These are phyloP conservation scores for Penicillium verrucosum DNA, from an alignment of 2,329 filamentous ascomycete genomes.

Conservation along the genomic window DNA sequence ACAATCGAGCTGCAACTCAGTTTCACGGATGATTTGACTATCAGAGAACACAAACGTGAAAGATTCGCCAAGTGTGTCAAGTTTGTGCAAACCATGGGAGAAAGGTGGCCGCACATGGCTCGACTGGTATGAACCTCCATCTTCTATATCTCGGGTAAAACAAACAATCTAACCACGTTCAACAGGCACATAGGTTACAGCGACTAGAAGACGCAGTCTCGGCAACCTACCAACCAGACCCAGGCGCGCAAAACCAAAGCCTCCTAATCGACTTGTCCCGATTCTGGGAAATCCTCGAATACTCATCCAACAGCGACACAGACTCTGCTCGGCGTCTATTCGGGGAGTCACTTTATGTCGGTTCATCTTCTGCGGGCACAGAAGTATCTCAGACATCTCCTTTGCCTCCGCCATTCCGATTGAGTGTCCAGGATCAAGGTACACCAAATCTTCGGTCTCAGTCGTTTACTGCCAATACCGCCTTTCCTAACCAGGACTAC, in stretches of 20 bases:
- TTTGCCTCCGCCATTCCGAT: slow-evolving; percentile 44
- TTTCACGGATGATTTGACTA: slow-evolving; percentile 44
- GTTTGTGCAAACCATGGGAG: slow-evolving; percentile 44
- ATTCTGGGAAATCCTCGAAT: slow-evolving; percentile 51
- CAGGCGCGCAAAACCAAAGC: slow-evolving; percentile 34
- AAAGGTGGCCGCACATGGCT: slow-evolving; percentile 47
- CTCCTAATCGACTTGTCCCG: slow-evolving; percentile 47
- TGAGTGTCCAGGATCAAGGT: slow-evolving; percentile 26
- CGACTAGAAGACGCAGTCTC: slow-evolving; percentile 46
- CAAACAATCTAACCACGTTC: background rate
- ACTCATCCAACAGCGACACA: slow-evolving; percentile 43
- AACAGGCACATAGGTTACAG: slow-evolving; percentile 44
- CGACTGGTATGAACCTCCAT: slow-evolving; percentile 36
- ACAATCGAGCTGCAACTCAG: slow-evolving; percentile 55
- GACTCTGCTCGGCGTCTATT: slow-evolving; percentile 41
- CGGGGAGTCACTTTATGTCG: slow-evolving; percentile 39
- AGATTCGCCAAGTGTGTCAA: slow-evolving; percentile 46
- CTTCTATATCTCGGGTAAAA: background rate
- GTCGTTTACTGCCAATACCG: slow-evolving; percentile 20
- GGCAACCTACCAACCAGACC: slow-evolving; percentile 40
- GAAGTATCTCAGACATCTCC: slow-evolving; percentile 46
- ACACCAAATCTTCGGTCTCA: slow-evolving; percentile 15
- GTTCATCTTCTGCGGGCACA: slow-evolving; percentile 23
- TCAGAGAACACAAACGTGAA: slow-evolving; percentile 43
- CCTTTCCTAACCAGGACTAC: slow-evolving; percentile 18